Evolutionary conservation across 2,329 filamentous ascomycete species (phyloP), one percentile per base, ranked within the genome.

Genomic region (Neofusicoccum cordaticola): DNA sequence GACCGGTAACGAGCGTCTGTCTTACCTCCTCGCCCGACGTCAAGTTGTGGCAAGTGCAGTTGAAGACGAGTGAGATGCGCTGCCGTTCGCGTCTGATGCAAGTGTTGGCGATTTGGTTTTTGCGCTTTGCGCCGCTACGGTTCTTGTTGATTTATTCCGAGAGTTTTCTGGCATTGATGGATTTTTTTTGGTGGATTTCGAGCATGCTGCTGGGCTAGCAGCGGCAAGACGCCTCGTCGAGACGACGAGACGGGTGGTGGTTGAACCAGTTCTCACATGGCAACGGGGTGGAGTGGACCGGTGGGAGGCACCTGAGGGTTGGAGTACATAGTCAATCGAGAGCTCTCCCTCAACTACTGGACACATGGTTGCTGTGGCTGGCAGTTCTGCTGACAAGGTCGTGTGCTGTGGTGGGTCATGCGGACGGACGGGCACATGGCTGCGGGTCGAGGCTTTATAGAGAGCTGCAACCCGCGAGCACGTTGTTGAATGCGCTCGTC

Each of bases 1-100:
- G 74, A 78, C 75, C 69, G 75, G 66, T 78, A 78, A 78, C 76
- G 73, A 78, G 76, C 75, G 76, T 79, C 72, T n/a, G 60, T 69
- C 72, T 73, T 74, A 71, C 74, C 74, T 76, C 74, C 73, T 72
- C 61, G 50, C 68, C 53, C 41, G 63, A 56, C 37, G 7, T 39
- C 9, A 15, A 11, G 22, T 27, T 27, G 48, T 27, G 50, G 61
- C 50, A 39, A 47, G 41, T 63, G 61, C 27, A 63, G 50, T 4
- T 51, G 73, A 74, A 71, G 72, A 69, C 69, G 75, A 78, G 67
- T 71, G 72, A 71, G 72, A 73, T 75, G 72, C 66, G 70, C 56
- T 65, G 53, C 13, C 47, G 53, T 60, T 60, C 42, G 37, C 45
- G 63, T 60, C 42, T 65, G 63, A 61, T 17, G 63, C 22, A 19